Evolutionary conservation across 495 filamentous ascomycete species (phyloP), one percentile per base, ranked within the genome.

Genomic region (Hyphodiscus hymeniophilus): DNA sequence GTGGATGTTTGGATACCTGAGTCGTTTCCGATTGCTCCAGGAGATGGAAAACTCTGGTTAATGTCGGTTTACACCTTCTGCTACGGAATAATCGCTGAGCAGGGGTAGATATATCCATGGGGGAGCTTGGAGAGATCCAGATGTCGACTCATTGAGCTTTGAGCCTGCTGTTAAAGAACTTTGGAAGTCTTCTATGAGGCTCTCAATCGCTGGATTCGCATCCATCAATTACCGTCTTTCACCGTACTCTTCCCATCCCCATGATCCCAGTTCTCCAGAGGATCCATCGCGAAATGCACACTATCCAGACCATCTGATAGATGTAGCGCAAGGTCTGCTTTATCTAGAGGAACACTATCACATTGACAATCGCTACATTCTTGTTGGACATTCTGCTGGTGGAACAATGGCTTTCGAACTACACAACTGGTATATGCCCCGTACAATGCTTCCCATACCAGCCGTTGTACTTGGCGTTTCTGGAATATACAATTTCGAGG

Each of bases 41-140:
- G 26, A 13, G 43, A 34, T 21, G 36, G 23, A 34, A 38, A 38
- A 43, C 10, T 52, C 15, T 56, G 53, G 53, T 22, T 56, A 12
- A 45, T 56, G 53, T 56, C 40, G n/a, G 53, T 51, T 18, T 44
- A 16, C 11, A 12, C n/a, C 23, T 21, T 35, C 31, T 20, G 6
- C 21, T 1, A 11, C 26, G 15, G 2, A 39, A 18, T 3, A 38
- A n/a, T 31, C n/a, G 16, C 35, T 54, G 20, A 53, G 11, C 20
- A 20, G 2, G 8, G 17, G 2, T 24, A 55, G 52, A 56, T 89
- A 79, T 66, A 82, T 95, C 62, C 90, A 94, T 67, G 88, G 90
- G 56, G 89, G 89, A 57, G 89, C 84, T 57, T 95, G 87, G 85
- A 77, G 85, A 48, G 89, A 94, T 58, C 88, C 88, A 38, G 62